Base-by-base conservation (phyloP, 371 early-diverging fungal genomes). In the Basidiobolus meristosporus region DNA sequence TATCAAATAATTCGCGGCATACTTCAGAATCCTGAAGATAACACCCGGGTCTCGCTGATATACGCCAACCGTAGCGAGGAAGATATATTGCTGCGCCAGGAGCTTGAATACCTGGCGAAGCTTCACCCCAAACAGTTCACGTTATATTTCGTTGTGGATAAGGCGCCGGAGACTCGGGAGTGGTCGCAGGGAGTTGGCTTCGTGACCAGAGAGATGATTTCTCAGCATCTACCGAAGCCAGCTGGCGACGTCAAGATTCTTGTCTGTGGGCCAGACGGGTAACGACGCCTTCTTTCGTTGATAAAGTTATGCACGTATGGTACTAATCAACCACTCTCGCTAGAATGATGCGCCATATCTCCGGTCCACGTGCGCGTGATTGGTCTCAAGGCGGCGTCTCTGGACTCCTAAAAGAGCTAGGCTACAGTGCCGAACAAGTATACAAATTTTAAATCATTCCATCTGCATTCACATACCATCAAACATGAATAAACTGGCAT, bases 341-440 rank as follows among this genome's bases (percentile, higher is more conserved):
- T 26, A 15, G 37, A 22, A 12, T 37, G 21, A 18, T 37, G 23
- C 19, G 28, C 18, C 28, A 37, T 31, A 33, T 26, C 31, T 34
- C 82, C 44, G 98, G 98, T n/a, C 47, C 63, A 39, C 92, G 90
- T 68, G 65, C 59, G 12, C 60, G 61, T 38, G 80, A 82, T 49
- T 69, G 63, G 41, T 63, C 67, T 31, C 98, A 95, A 60, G 96
- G 98, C 28, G 73, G 73, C 44, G 51, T 85, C 44, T 50, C 52
- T 52, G 73, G 97, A 38, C 51, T 87, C 7, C 65, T 98, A 40
- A 78, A 81, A 65, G 73, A 79, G 46, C 60, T 90, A 32, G 93
- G 95, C 17, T 87, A 78, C 53, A 50, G 54, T 41, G 52, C 61
- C 26, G 56, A 69, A 21, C 65, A 85, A 31, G 92, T 95, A 18